These are phyloP conservation scores for Paramyrothecium sp. DNA, from an alignment of 2,329 filamentous ascomycete genomes.

Conservation along the genomic window DNA sequence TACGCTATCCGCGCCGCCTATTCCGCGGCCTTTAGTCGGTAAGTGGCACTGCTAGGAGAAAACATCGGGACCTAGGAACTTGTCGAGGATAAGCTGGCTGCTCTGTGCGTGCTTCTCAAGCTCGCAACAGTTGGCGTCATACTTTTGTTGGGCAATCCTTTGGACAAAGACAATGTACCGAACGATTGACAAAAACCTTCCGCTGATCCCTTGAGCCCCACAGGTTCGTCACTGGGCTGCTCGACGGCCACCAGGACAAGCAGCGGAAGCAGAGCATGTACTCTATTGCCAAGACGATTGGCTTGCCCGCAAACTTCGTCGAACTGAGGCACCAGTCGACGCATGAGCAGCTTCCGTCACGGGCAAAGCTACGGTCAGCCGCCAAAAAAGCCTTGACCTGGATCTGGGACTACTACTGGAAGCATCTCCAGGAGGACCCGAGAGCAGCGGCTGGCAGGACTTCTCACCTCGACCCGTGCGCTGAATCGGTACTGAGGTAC, in stretches of 20 bases:
- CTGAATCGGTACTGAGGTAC: conserved; percentile 34
- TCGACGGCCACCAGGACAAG: conserved; percentile 71
- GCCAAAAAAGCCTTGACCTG: conserved; percentile 71
- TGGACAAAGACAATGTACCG: neutral
- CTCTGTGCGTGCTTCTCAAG: neutral
- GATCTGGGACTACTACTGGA: conserved; percentile 92
- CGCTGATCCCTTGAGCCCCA: conserved; percentile 2
- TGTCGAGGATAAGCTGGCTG: too few species aligned
- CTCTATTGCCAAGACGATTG: conserved; percentile 65
- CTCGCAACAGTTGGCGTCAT: neutral
- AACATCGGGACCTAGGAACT: too few species aligned
- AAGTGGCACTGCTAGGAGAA: conserved; percentile 25
- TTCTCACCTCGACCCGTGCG: conserved; percentile 23
- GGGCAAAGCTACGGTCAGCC: conserved; percentile 70
- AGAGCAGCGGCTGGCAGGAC: neutral
- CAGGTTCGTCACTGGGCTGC: conserved; percentile 77
- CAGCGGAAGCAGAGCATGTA: conserved; percentile 72
- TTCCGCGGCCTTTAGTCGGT: conserved; percentile 73
- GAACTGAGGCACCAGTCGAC: conserved; percentile 88
- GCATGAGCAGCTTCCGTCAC: conserved; percentile 79
- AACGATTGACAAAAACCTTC: too few species aligned
- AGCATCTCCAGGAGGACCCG: conserved; percentile 35
- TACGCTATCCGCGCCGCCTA: conserved; percentile 70
- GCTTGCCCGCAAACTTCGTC: conserved; percentile 75
- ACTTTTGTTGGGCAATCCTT: neutral